These are phyloP conservation scores for Agapanthus africanus DNA, from an alignment of 106 monocot genomes.

Conservation along the genomic window DNA sequence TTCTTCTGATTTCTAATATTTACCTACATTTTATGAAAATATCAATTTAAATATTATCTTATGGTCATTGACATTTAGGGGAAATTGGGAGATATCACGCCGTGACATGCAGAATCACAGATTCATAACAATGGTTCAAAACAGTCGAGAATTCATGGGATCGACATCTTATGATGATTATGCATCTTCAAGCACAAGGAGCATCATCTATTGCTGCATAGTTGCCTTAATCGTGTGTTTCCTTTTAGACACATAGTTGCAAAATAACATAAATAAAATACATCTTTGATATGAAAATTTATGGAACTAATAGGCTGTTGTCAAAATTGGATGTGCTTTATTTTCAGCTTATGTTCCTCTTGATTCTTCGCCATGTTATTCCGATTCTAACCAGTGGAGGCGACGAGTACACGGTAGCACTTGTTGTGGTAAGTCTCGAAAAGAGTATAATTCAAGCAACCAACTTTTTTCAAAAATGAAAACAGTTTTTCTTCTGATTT, in stretches of 20 bases:
- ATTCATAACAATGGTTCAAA: conserved; percentile 30
- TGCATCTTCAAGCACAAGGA: conserved; percentile 26
- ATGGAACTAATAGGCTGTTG: neutral
- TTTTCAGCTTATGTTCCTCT: conserved; percentile 49
- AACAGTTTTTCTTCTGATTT: neutral
- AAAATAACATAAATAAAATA: neutral
- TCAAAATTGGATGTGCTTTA: neutral
- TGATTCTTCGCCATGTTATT: conserved; percentile 56
- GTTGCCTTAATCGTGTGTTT: conserved; percentile 47
- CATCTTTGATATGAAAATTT: neutral
- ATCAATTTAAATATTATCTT: neutral
- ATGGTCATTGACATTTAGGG: conserved; percentile 21
- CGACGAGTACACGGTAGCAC: conserved; percentile 33
- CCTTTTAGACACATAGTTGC: neutral
- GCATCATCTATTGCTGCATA: conserved; percentile 44
- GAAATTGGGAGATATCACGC: conserved; percentile 53
- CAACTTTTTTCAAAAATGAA: neutral
- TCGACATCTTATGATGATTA: conserved; percentile 30
- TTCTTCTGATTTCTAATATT: neutral
- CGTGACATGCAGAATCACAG: conserved; percentile 30
- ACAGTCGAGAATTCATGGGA: conserved; percentile 13
- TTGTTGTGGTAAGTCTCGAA: conserved; percentile 44
- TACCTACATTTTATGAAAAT: neutral
- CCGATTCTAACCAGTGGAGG: conserved; percentile 40
- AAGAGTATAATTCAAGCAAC: neutral